A percentile compares a stretch with the other conserved stretches of the same genome.
These are phyloP conservation scores for Tuber borchii DNA, from an alignment of 495 filamentous ascomycete species.

Conservation along the genomic window DNA sequence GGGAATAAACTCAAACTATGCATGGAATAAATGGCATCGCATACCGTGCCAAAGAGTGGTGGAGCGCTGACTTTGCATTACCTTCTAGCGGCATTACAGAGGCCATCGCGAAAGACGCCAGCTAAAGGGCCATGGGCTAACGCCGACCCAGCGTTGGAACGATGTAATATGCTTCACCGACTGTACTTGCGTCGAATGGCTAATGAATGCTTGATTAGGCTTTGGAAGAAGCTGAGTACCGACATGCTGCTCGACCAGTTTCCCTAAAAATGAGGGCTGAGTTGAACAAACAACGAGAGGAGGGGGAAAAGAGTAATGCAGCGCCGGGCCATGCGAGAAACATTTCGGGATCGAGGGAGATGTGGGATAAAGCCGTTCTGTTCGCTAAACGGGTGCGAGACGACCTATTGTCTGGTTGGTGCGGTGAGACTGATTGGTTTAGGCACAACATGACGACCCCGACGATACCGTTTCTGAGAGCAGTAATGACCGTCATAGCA, in stretches of 20 bases:
- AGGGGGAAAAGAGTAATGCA: background rate
- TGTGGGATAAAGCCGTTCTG: constrained; percentile 66
- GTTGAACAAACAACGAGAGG: constrained; percentile 3
- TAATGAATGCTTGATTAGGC: constrained; percentile 44
- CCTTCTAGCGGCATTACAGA: constrained; percentile 35
- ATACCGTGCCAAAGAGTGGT: background rate
- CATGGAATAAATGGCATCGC: background rate
- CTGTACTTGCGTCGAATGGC: background rate
- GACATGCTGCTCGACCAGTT: constrained; percentile 50
- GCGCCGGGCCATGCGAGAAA: constrained; percentile 9
- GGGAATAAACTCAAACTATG: background rate
- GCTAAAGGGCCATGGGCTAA: constrained; percentile 31
- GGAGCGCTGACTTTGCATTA: background rate
- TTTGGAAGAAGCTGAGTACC: constrained; percentile 59
- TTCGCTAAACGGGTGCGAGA: constrained; percentile 65
- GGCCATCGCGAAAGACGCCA: constrained; percentile 39
- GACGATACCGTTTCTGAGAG: constrained; percentile 32
- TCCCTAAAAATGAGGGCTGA: constrained; percentile 31
- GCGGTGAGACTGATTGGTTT: constrained; percentile 19
- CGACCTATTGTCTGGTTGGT: constrained; percentile 49
- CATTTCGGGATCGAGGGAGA: constrained; percentile 51
- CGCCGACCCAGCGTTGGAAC: constrained; percentile 33
- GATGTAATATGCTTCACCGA: constrained; percentile 20
- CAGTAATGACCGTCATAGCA: constrained; percentile 38
- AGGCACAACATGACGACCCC: constrained; percentile 40